These are phyloP conservation scores for Neopestalotiopsis rosae DNA, from an alignment of 2,329 filamentous ascomycete species.

Conservation along the genomic window DNA sequence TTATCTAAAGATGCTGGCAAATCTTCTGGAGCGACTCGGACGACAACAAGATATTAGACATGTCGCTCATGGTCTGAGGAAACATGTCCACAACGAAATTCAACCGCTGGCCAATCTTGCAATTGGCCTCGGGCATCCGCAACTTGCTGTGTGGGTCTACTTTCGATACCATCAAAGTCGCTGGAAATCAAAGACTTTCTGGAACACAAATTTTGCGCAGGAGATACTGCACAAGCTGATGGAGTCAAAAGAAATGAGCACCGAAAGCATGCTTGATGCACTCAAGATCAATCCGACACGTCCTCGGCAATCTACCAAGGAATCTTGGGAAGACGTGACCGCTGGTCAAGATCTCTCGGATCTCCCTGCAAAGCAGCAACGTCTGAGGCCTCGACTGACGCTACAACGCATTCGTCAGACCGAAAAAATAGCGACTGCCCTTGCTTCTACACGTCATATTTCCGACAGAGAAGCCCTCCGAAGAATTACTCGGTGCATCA, in stretches of 20 bases:
- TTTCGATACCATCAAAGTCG: constrained; percentile 23
- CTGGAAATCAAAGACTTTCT: constrained; percentile 22
- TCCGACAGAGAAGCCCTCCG: constrained; percentile 31
- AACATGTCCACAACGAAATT: constrained; percentile 21
- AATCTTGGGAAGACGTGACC: not conserved
- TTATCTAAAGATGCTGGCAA: constrained; percentile 25
- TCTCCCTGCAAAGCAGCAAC: not conserved
- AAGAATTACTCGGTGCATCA: constrained; percentile 38
- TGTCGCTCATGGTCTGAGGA: constrained; percentile 25
- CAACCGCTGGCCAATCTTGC: constrained; percentile 25
- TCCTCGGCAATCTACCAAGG: not conserved
- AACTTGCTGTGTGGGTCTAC: constrained; percentile 30
- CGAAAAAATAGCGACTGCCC: constrained; percentile 22
- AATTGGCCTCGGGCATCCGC: constrained; percentile 27
- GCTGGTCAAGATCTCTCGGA: not conserved
- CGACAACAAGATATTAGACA: constrained; percentile 29
- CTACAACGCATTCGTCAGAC: not conserved
- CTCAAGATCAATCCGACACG: constrained; percentile 21
- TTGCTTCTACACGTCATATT: constrained; percentile 28
- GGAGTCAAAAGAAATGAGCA: constrained; percentile 21
- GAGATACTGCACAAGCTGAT: constrained; percentile 27
- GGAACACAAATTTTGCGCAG: constrained; percentile 28
- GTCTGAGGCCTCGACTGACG: not conserved
- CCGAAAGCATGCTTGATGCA: constrained; percentile 22
- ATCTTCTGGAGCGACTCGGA: constrained; percentile 30